phyloP scores from a whole-genome alignment of 768 basidiomycete genomes.

The Serendipita sp. region DNA sequence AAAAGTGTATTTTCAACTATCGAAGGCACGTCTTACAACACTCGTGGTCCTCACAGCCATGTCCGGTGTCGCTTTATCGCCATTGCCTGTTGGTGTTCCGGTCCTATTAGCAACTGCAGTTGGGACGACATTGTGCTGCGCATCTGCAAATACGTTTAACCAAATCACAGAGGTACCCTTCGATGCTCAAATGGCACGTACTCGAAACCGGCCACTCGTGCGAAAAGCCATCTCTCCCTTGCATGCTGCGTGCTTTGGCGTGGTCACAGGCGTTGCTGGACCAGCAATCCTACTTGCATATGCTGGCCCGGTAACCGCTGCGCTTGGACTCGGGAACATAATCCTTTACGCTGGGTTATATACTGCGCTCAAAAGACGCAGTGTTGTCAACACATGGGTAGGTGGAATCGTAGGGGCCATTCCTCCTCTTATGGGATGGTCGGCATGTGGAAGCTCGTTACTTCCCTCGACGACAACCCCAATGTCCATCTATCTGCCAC shows the following conservation, averaged over 20 bases:
- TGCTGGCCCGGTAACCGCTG: conserved; percentile 74
- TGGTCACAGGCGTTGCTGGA: conserved; percentile 61
- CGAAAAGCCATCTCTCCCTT: conserved; percentile 67
- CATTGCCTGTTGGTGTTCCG: conserved; percentile 68
- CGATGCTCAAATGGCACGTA: conserved; percentile 71
- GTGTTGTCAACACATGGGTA: conserved; percentile 80
- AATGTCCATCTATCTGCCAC: conserved; percentile 42
- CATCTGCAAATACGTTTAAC: conserved; percentile 88
- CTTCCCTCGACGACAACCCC: conserved; percentile 50
- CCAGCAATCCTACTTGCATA: conserved; percentile 61
- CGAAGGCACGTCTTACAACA: conserved; percentile 69
- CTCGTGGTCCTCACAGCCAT: conserved; percentile 81
- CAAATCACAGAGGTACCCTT: conserved; percentile 90
- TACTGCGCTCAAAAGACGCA: conserved; percentile 80
- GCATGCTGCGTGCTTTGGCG: conserved; percentile 70
- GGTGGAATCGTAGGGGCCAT: conserved; percentile 84
- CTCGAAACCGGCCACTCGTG: conserved; percentile 49
- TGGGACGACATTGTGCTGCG: conserved; percentile 81
- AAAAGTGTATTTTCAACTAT: conserved; percentile 60
- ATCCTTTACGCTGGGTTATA: conserved; percentile 79
- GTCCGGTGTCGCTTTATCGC: conserved; percentile 85
- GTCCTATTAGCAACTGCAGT: conserved; percentile 73
- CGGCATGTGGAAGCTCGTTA: conserved; percentile 73
- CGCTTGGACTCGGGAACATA: conserved; percentile 72
- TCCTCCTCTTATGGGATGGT: conserved; percentile 97